Base-by-base conservation (phyloP, 139 green algal genomes). In the Micractinium conductrix region DNA sequence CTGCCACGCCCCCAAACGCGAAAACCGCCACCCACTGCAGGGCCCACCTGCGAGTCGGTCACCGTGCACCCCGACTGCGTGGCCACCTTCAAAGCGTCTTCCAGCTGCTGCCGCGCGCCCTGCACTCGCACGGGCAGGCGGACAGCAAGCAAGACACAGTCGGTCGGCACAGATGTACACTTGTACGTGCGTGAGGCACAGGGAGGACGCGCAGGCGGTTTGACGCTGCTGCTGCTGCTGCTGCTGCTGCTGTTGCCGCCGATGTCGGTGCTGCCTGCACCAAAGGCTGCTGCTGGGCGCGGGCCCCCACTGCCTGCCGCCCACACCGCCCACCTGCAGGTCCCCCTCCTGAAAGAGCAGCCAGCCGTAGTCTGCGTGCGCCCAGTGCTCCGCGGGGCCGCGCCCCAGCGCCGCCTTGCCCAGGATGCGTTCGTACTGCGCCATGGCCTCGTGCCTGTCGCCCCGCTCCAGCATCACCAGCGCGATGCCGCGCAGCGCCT, bases 381-480 rank as follows among this genome's bases (percentile, higher is more conserved):
- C 93, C 94, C 94, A 97, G 78, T 93, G 92, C 87, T 93, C 92
- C 21, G 86, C 89, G 5, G 90, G 87, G 4, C 91, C 91, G 4
- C 86, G 85, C 5, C 91, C 91, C 62, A 94, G 86, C 33, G 91
- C 87, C 16, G 89, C 87, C 74, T 92, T 92, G 35, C 92, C 93
- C 78, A 97, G 92, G 58, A 96, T 92, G 74, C 89, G 89, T 71
- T 96, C 94, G 67, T 95, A 96, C 79, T 93, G 89, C 9, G 76
- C 76, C 76, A 82, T 82, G 76, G 76, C 76, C 5, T 55, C 76
- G 35, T 2, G 53, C 26, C 44, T 26, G 58, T 82, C 76, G 2
- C 76, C 76, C 48, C 76, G 76, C 55, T 82, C 76, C 76, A 82
- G 58, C 10, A 58, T 58, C 55, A 82, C 70, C 70, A 50, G 70